Base-by-base conservation (phyloP, 257 asterid genomes). In the Scutellaria baicalensis region DNA sequence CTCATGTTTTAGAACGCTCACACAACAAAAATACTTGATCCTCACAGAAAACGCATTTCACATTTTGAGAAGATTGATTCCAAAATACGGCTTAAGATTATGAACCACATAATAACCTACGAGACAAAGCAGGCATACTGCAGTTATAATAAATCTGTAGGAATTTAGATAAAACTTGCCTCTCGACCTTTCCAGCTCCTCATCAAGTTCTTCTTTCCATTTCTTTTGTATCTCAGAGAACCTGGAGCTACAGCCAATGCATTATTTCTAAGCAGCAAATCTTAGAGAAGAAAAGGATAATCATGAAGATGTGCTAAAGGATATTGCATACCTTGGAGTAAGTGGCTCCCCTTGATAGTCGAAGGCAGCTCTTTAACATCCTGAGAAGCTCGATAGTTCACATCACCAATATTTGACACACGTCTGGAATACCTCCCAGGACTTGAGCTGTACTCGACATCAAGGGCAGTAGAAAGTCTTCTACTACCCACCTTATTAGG, bases 131-230 rank as follows among this genome's bases (percentile, higher is more conserved):
- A n/a, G 31, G 48, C 11, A 44, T 40, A 45, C 47, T 69, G 62
- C 62, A 18, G 51, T 57, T 71, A 61, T 56, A 57, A 39, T 38
- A 17, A 39, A 66, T 48, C 17, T 20, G 64, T 21, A 68, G 60
- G 20, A 77, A 62, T 69, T 35, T 45, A 64, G 14, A 70, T 8
- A 60, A 40, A 71, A 82, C 88, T 84, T 79, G 84, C 98, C 99
- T 94, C 98, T 79, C 12, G 83, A 85, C 74, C 93, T 84, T 69
- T 88, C 93, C 17, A 94, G 89, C 82, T 94, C 99, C 79, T 91
- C 92, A 64, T 78, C 97, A 70, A 94, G 99, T 83, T 94, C 99
- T 85, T 88, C 97, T 81, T 94, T 89, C 99, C 99, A 94, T 81
- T 83, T 88, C 79, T 83, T 84, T 64, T 91, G 91, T 81, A 84